phyloP scores from a whole-genome alignment of 345 rosid species.

The Gossypium sturtianum region DNA sequence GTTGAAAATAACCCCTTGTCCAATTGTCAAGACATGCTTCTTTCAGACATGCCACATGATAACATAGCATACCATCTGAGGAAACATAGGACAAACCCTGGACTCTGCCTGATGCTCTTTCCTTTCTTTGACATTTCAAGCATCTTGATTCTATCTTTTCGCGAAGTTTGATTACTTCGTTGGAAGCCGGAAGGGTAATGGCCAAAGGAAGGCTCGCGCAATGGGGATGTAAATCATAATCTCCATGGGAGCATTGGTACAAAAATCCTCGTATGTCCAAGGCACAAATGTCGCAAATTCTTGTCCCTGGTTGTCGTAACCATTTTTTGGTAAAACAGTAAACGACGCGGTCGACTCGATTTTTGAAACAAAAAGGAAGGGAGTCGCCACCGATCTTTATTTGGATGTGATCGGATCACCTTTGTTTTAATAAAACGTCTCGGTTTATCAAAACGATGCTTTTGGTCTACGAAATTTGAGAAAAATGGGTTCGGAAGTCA shows the following conservation, averaged over 20 bases:
- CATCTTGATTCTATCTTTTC: neutral
- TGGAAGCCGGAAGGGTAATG: neutral
- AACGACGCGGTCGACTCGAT: too few species aligned
- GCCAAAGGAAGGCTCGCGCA: neutral
- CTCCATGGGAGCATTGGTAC: neutral
- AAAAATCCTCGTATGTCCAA: neutral
- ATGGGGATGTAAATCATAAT: neutral
- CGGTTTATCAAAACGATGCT: too few species aligned
- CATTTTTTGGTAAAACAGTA: too few species aligned
- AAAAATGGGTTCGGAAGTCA: too few species aligned
- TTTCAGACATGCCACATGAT: conserved; percentile 8
- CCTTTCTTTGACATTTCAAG: neutral
- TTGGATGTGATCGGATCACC: too few species aligned
- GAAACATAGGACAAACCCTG: conserved; percentile 1
- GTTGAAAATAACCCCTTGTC: neutral
- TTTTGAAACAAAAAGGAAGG: too few species aligned
- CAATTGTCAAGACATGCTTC: neutral
- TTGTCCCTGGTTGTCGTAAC: too few species aligned
- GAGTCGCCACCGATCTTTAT: too few species aligned
- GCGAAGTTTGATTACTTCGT: neutral
- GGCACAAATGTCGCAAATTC: neutral
- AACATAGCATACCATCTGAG: neutral
- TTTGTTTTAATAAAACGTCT: too few species aligned
- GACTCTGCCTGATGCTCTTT: neutral
- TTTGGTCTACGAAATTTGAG: too few species aligned